phyloP scores from a whole-genome alignment of 1,139 yeast species.

The Protomyces arabidopsidicola region DNA sequence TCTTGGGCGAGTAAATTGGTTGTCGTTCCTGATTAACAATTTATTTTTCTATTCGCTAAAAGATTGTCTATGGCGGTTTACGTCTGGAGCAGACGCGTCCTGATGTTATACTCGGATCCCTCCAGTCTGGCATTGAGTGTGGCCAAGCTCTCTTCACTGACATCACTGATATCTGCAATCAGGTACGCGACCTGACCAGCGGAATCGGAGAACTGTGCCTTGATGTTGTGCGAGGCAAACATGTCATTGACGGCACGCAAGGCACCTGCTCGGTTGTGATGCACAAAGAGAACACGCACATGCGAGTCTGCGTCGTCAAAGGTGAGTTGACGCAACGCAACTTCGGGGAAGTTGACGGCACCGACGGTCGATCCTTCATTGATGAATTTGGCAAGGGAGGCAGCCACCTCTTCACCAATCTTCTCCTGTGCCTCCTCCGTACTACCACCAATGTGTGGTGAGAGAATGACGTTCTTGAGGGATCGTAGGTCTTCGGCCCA shows the following conservation, averaged over 20 bases:
- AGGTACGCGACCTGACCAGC: constrained; percentile 93
- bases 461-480: constrained; percentile 80
- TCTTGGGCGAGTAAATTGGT: background rate
- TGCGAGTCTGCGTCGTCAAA: constrained; percentile 69
- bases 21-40: background rate
- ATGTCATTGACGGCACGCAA: constrained; percentile 94
- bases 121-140: constrained; percentile 79
- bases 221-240: constrained; percentile 90
- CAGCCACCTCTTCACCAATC: constrained; percentile 91
- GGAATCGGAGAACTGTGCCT: constrained; percentile 95
- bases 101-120: constrained; percentile 84
- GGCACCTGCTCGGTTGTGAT: constrained; percentile 98
- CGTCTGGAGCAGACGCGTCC: constrained; percentile 80
- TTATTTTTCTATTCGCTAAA: background rate
- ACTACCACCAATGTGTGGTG: constrained; percentile 99
- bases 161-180: constrained; percentile 95
- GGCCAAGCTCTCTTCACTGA: constrained; percentile 74
- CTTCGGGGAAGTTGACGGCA: constrained; percentile 99
- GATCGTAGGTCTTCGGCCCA: constrained; percentile 83
- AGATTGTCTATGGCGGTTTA: background rate
- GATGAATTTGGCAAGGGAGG: constrained; percentile 80
- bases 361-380: constrained; percentile 96
- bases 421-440: constrained; percentile 99
- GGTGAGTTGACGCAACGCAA: constrained; percentile 79
- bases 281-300: constrained; percentile 92